Evolutionary conservation across 345 rosid genomes (phyloP).

Genomic region (Limnanthes douglasii): DNA sequence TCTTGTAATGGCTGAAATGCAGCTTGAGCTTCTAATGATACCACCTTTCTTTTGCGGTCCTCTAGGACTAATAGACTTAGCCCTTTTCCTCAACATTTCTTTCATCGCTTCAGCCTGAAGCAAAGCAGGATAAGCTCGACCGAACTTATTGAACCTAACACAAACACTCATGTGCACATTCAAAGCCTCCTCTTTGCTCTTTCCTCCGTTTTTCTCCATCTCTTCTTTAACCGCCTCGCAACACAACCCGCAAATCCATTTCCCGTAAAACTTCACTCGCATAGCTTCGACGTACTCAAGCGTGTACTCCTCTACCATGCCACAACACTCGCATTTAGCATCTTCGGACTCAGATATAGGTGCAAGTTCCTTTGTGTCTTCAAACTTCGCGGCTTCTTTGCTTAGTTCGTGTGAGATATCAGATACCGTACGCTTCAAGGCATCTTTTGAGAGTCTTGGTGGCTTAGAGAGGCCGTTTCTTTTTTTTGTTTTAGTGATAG

Average conservation of each 20-base stretch:
- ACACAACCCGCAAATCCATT: conserved; percentile 84
- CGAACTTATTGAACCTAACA: conserved; percentile 63
- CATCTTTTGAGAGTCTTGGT: conserved; percentile 30
- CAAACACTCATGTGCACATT: conserved; percentile 60
- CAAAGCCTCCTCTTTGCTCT: conserved; percentile 42
- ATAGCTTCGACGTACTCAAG: conserved; percentile 60
- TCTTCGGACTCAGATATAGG: conserved; percentile 65
- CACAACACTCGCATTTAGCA: conserved; percentile 86
- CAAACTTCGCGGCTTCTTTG: conserved; percentile 19
- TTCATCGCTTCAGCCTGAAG: conserved; percentile 86
- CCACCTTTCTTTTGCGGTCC: conserved; percentile 25
- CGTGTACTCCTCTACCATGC: conserved; percentile 85
- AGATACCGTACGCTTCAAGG: conserved; percentile 46
- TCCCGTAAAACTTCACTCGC: conserved; percentile 49
- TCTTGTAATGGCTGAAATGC: conserved; percentile 65
- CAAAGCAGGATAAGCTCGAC: conserved; percentile 67
- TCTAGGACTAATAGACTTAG: conserved; percentile 32
- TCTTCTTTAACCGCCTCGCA: conserved; percentile 86
- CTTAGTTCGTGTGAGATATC: conserved; percentile 38
- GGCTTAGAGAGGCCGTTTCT: conserved; percentile 35
- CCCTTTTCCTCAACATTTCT: conserved; percentile 55
- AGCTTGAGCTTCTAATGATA: conserved; percentile 68
- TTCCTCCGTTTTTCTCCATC: conserved; percentile 41
- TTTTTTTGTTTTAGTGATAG: conserved; percentile 11
- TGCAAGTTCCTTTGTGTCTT: conserved; percentile 16